Evolutionary conservation across 139 green algal species (phyloP), one percentile per base, ranked within the genome.

Genomic region (Chlorella sp.): DNA sequence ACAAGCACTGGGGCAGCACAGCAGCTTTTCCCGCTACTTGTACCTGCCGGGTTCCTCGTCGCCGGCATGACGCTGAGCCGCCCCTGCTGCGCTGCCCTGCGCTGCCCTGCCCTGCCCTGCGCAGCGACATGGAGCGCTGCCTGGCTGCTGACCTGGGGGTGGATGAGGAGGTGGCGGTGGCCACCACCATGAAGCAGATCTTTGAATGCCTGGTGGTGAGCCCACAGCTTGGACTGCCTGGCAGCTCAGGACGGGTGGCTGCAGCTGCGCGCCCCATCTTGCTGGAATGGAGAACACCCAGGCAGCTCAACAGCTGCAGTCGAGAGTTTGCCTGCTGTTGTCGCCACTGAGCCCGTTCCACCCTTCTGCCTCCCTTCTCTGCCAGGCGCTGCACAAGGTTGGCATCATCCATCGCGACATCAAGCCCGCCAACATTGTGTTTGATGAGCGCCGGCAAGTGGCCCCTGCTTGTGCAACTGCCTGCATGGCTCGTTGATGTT

Each of bases 341-440:
- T 23, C 36, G 32, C 30, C 65, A 15, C 32, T 18, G 17, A n/a
- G 13, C 21, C 64, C 44, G 44, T 28, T n/a, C n/a, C 64, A 2
- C 38, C 0, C 18, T 38, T 13, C 21, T 36, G 2, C 30, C 32
- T 39, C 39, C 38, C 69, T 4, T 38, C 69, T 23, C 44, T 7
- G 80, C 68, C 89, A 97, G 92, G 92, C 91, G 15, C 88, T 98
- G 70, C 96, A 98, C 80, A 81, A 56, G 28, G 94, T 92, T 0
- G 96, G 95, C 20, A 86, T 98, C 34, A 94, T 98, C n/a, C 96
- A 98, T 91, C 91, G 96, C 17, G 96, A 98, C 82, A 88, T 98
- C 44, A 98, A 98, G 91, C 96, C 95, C 28, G 83, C 92, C 36
- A 98, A 98, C 89, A 91, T 98, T 74, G 94, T 98, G 69, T 91